A percentile compares a stretch with the other conserved stretches of the same genome.
Conservation (phyloP, 2,329 filamentous ascomycete species). For the Drechslerella coelobrocha region DNA sequence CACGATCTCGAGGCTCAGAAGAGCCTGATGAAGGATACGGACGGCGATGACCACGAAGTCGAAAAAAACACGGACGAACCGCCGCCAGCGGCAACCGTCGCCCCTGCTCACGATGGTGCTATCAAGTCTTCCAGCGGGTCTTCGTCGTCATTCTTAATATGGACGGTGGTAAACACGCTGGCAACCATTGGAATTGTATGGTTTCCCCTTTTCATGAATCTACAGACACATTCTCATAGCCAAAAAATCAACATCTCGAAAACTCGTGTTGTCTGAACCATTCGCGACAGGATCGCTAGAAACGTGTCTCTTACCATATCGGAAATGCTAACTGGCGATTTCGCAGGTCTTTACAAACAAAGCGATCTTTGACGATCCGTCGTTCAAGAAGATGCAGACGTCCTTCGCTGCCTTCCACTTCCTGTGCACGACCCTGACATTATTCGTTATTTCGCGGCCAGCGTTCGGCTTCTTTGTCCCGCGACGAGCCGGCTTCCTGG, state of each 20-base stretch:
- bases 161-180: slow-evolving; percentile 69
- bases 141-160: slow-evolving; percentile 58
- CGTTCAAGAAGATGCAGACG: slow-evolving; percentile 68
- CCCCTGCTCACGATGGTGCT: slow-evolving; percentile 34
- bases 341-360: slow-evolving; percentile 73
- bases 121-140: slow-evolving; percentile 34
- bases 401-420: slow-evolving; percentile 74
- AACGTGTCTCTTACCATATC: slow-evolving; percentile 13
- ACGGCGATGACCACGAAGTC: slow-evolving; percentile 34
- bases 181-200: slow-evolving; percentile 70
- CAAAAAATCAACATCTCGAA: slow-evolving; percentile 5
- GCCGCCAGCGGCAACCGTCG: slow-evolving; percentile 12
- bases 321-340: not conserved
- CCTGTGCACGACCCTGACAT: slow-evolving; percentile 69
- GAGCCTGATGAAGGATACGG: slow-evolving; percentile 40
- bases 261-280: not conserved
- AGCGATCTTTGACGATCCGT: slow-evolving; percentile 70
- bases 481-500: slow-evolving; percentile 64
- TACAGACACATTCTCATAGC: slow-evolving; percentile 19
- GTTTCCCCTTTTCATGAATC: slow-evolving; percentile 26
- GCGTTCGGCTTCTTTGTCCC: slow-evolving; percentile 67
- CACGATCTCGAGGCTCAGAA: slow-evolving; percentile 48
- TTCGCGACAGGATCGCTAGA: slow-evolving; percentile 1
- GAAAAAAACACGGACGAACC: slow-evolving; percentile 34
- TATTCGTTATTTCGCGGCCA: slow-evolving; percentile 69